phyloP scores from a whole-genome alignment of 164 flowering plant genomes.

The Euptelea pleiosperma region DNA sequence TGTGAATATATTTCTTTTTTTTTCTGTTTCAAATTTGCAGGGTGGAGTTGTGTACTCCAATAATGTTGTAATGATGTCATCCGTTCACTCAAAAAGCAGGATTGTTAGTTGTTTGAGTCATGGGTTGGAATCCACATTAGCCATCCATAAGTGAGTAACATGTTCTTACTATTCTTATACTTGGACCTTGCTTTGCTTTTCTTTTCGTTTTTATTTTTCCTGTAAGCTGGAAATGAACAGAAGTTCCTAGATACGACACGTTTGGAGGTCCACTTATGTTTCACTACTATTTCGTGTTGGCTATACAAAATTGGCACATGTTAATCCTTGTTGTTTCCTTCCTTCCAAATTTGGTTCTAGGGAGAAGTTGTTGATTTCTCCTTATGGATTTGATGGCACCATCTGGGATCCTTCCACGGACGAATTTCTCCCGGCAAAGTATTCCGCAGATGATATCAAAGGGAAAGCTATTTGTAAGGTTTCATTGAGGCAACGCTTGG shows the following conservation, averaged over 20 bases:
- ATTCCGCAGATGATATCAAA: constrained; percentile 40
- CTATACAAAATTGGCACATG: neutral
- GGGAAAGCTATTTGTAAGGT: constrained; percentile 69
- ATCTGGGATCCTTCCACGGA: constrained; percentile 80
- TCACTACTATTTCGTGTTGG: neutral
- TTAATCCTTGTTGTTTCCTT: neutral
- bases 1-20: neutral
- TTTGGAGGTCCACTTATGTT: too few relatives aligned
- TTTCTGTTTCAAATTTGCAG: constrained; percentile 33
- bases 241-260: neutral
- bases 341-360: constrained; percentile 31
- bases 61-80: constrained; percentile 57
- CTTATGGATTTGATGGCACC: constrained; percentile 56
- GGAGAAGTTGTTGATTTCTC: constrained; percentile 62
- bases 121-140: constrained; percentile 64
- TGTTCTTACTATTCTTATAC: neutral
- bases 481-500: constrained; percentile 48
- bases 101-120: constrained; percentile 39
- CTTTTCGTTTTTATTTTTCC: neutral
- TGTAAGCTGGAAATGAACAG: constrained; percentile 4
- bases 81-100: constrained; percentile 44
- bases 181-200: too few relatives aligned
- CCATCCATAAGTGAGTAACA: constrained; percentile 48
- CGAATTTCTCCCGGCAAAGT: constrained; percentile 51
- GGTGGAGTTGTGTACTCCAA: constrained; percentile 85